Percentiles rank a stretch among this genome's conserved stretches.
Evolutionary conservation across 2,329 filamentous ascomycete genomes (phyloP).

Genomic region (Apiospora koreana): DNA sequence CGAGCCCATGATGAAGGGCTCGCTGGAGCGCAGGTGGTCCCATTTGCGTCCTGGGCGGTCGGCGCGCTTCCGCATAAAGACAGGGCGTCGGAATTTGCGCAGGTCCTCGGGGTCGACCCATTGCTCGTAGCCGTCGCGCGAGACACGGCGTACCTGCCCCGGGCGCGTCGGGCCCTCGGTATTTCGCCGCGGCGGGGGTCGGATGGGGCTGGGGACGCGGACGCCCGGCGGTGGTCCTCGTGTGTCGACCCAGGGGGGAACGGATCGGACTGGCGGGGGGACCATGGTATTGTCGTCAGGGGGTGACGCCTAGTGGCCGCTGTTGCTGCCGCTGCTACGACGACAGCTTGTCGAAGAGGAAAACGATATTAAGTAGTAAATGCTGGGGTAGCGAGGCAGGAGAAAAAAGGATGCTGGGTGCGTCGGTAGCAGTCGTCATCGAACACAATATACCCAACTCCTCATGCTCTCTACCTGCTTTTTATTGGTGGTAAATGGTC

Average conservation of each 20-base stretch:
- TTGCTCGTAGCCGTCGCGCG: constrained; percentile 34
- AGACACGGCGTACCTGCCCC: constrained; percentile 31
- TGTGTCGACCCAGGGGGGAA: constrained; percentile 11
- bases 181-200: background rate
- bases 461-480: background rate
- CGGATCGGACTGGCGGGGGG: constrained; percentile 5
- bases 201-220: background rate
- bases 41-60: constrained; percentile 54
- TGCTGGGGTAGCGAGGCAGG: background rate
- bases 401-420: background rate
- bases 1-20: constrained; percentile 58
- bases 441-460: background rate
- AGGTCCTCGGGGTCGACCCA: constrained; percentile 35
- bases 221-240: constrained; percentile 9
- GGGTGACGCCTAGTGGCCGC: background rate
- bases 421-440: background rate
- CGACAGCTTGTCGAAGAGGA: background rate
- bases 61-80: constrained; percentile 48
- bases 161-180: background rate
- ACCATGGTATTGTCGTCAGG: background rate
- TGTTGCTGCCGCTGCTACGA: background rate
- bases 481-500: background rate
- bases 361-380: background rate
- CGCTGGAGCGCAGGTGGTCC: constrained; percentile 60
- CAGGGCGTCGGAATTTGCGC: constrained; percentile 41